A percentile compares a stretch with the other conserved stretches of the same genome.
Conservation (phyloP, 495 filamentous ascomycete genomes). For the Penicillium chermesinum region DNA sequence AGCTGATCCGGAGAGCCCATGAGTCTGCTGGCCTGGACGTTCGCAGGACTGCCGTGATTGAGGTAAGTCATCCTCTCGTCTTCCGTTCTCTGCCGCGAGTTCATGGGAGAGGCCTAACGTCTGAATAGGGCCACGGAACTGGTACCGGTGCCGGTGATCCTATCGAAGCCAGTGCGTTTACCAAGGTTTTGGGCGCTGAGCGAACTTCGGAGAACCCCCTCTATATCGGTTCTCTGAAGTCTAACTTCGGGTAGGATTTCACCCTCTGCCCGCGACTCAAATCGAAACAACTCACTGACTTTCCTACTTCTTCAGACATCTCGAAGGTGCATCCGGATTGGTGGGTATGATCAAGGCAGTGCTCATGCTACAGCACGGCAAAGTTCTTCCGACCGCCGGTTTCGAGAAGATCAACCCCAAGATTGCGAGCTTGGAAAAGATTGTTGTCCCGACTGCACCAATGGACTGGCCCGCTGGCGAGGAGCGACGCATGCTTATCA, state of each 20-base stretch:
- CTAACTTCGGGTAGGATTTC: neutral
- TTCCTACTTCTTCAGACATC: neutral
- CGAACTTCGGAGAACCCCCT: neutral
- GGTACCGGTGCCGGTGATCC: neutral
- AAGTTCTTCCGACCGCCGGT: constrained; percentile 40
- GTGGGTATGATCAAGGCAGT: constrained; percentile 42
- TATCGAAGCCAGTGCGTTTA: neutral
- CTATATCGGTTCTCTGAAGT: neutral
- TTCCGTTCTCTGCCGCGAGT: too few species aligned
- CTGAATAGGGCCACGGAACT: neutral
- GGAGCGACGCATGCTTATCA: neutral
- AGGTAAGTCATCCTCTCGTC: too few species aligned
- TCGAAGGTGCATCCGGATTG: constrained; percentile 44
- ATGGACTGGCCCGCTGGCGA: neutral
- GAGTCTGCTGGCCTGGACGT: neutral
- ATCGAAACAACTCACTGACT: neutral
- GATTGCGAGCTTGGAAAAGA: constrained; percentile 4
- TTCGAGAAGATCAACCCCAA: constrained; percentile 37
- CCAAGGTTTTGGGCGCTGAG: neutral
- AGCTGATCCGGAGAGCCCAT: neutral
- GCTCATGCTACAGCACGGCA: constrained; percentile 43
- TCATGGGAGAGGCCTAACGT: too few species aligned
- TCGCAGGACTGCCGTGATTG: neutral
- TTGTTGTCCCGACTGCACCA: neutral
- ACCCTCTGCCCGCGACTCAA: neutral